Percentiles rank a stretch among this genome's conserved stretches.
Conservation (phyloP, 2,329 filamentous ascomycete species). For the Ophiognomonia clavigignenti-juglandacearum region DNA sequence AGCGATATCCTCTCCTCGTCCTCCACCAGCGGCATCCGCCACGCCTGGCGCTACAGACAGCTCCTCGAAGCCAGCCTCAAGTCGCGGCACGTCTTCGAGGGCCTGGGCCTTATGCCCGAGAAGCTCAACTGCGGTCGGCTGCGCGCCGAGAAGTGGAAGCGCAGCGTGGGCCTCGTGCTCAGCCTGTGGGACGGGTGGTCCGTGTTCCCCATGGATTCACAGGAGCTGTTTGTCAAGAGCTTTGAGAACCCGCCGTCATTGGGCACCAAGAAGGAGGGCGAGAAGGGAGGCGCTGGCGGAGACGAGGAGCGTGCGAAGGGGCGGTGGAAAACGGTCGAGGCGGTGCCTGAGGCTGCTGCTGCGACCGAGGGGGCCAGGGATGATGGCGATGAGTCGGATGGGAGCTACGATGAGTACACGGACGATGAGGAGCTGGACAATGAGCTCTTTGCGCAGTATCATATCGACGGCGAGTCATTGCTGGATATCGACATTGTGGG, state of each 20-base stretch:
- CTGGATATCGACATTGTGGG: slow-evolving; percentile 45
- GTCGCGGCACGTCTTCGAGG: slow-evolving; percentile 65
- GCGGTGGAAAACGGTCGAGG: slow-evolving; percentile 49
- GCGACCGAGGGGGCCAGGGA: slow-evolving; percentile 15
- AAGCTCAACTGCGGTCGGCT: slow-evolving; percentile 74
- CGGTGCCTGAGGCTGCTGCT: slow-evolving; percentile 12
- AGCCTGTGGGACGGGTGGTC: slow-evolving; percentile 68
- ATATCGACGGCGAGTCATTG: slow-evolving; percentile 38
- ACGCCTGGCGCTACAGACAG: slow-evolving; percentile 81
- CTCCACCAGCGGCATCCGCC: slow-evolving; percentile 71
- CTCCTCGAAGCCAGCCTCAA: slow-evolving; percentile 72
- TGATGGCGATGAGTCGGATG: slow-evolving; percentile 19
- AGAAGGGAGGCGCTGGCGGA: slow-evolving; percentile 34
- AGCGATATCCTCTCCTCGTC: slow-evolving; percentile 75
- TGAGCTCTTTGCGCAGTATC: slow-evolving; percentile 41
- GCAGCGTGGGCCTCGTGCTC: slow-evolving; percentile 65
- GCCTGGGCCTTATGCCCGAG: slow-evolving; percentile 68
- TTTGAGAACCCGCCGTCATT: slow-evolving; percentile 68
- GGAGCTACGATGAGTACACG: slow-evolving; percentile 27
- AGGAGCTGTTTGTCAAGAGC: slow-evolving; percentile 63
- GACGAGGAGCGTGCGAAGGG: slow-evolving; percentile 32
- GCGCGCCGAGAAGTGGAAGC: slow-evolving; percentile 79
- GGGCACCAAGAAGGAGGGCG: slow-evolving; percentile 29
- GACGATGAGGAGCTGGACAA: slow-evolving; percentile 47
- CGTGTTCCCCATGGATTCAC: slow-evolving; percentile 68